Conservation (phyloP, 352 stramenopile species). For the Globisporangium yorkense region DNA sequence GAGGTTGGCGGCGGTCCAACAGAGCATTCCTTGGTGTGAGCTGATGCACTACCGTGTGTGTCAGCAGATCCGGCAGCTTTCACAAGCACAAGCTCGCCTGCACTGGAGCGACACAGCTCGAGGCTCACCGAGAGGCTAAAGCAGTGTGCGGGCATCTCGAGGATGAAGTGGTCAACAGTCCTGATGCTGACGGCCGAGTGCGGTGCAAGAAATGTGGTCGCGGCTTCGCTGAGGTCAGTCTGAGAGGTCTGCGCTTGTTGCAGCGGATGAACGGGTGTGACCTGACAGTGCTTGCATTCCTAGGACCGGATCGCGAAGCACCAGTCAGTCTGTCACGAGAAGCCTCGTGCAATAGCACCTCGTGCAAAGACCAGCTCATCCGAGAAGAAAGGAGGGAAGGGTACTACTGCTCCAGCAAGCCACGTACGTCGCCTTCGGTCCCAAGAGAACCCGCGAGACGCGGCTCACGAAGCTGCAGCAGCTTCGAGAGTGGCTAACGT, state of each 20-base stretch:
- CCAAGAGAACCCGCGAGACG: neutral
- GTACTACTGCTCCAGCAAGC: neutral
- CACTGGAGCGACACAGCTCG: neutral
- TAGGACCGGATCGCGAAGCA: conserved; percentile 65
- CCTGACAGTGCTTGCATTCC: neutral
- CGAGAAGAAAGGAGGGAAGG: conserved; percentile 1
- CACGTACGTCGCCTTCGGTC: neutral
- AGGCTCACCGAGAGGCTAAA: neutral
- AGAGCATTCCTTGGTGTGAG: neutral
- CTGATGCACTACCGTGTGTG: neutral
- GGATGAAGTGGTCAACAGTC: conserved; percentile 26
- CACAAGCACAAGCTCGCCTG: conserved; percentile 21
- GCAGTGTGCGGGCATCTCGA: neutral
- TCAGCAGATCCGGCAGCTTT: conserved; percentile 21
- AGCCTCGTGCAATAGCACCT: neutral
- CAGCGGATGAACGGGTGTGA: neutral
- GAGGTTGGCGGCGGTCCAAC: neutral
- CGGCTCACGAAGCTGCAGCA: neutral
- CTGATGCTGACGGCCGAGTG: conserved; percentile 43
- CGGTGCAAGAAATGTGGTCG: conserved; percentile 52
- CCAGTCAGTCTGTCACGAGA: conserved; percentile 47
- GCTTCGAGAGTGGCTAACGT: neutral
- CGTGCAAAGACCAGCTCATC: too few species aligned
- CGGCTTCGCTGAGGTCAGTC: conserved; percentile 29
- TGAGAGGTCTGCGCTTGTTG: neutral